Evolutionary conservation across 805 yeast species (phyloP), one percentile per base, ranked within the genome.

Genomic region (Ogataea nonfermentans): DNA sequence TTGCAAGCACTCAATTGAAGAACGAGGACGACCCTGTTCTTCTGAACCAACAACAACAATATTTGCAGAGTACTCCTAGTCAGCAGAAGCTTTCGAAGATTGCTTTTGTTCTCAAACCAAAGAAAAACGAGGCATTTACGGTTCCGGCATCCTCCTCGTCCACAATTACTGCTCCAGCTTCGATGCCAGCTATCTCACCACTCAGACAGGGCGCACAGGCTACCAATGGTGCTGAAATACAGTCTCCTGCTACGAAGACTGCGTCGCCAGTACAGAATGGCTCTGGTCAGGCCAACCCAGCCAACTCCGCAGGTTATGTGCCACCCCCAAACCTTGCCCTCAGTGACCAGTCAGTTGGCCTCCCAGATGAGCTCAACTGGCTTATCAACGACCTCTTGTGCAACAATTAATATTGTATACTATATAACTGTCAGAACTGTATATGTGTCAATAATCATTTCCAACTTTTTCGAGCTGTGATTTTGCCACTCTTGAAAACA

Each of bases 281-380:
- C 11, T 29, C 22, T 19, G 22, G 22, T 19, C 22, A 37, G 25
- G 16, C 41, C 6, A 23, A 6, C 41, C 39, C 9, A 16, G 34
- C 32, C 29, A 16, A 23, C 23, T 9, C 42, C 24, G 34, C 30
- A 2, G 14, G 33, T 4, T 32, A 32, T 22, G 24, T 35, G 12
- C 55, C 42, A 19, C 51, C 44, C 6, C 54, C 56, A 4, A 53
- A 52, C 29, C 43, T 59, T n/a, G 48, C 55, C 4, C 40, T 59
- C 6, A 53, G 46, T 16, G 58, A 55, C 39, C 55, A 55, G 4
- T 44, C 47, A n/a, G 40, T 58, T 3, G 64, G 63, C 6, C 69
- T 80, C 0, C 73, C 77, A 24, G 84, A 81, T 40, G 95, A 84
- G 55, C 63, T 84, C 46, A 76, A 79, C 49, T 78, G 87, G 85